phyloP scores from a whole-genome alignment of 352 stramenopile species.

The Phytopythium boreale region DNA sequence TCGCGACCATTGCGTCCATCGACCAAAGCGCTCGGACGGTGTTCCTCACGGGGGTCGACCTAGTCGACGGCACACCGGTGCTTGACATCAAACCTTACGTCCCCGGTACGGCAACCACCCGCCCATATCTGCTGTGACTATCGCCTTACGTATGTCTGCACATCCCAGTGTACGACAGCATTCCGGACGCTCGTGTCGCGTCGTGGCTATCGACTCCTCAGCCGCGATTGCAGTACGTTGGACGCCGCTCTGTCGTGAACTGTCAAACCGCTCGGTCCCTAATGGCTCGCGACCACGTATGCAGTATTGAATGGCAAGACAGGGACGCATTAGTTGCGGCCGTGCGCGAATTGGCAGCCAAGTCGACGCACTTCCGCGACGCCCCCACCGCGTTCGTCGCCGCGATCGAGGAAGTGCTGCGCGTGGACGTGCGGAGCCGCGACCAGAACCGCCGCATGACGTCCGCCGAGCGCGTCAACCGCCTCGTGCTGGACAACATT shows the following conservation, averaged over 20 bases:
- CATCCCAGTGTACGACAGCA: constrained; percentile 41
- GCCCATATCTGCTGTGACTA: neutral
- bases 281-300: neutral
- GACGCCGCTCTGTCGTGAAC: neutral
- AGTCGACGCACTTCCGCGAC: constrained; percentile 42
- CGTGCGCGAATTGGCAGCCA: constrained; percentile 30
- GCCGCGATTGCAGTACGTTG: constrained; percentile 32
- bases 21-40: constrained; percentile 56
- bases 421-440: constrained; percentile 75
- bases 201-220: constrained; percentile 41
- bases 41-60: constrained; percentile 85
- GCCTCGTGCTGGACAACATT: constrained; percentile 58
- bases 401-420: constrained; percentile 64
- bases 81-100: constrained; percentile 99
- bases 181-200: constrained; percentile 37
- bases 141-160: neutral
- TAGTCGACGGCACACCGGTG: constrained; percentile 96
- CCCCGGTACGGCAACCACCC: constrained; percentile 31
- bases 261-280: neutral
- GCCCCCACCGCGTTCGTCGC: constrained; percentile 25
- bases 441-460: constrained; percentile 58
- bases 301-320: constrained; percentile 46
- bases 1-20: constrained; percentile 87
- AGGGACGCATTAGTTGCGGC: constrained; percentile 16
- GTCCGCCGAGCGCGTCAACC: constrained; percentile 28